Percentiles rank a stretch among this genome's conserved stretches.
Evolutionary conservation across 2,329 filamentous ascomycete genomes (phyloP).

Genomic region (Calycina herbarum): DNA sequence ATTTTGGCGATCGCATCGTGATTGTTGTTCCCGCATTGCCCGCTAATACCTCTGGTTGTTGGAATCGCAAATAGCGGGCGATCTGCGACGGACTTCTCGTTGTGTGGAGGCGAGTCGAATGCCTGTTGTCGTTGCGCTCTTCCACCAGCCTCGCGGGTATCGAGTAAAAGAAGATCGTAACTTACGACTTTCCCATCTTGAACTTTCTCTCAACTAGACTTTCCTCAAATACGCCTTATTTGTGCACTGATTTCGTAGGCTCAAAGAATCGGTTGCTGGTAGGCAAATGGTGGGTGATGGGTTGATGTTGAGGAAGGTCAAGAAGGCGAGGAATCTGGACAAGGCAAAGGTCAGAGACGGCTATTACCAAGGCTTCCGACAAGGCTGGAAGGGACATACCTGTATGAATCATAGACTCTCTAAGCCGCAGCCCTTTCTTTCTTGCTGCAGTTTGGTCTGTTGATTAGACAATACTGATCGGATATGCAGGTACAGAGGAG

Average conservation of each 20-base stretch:
- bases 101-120: background rate
- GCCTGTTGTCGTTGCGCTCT: background rate
- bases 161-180: constrained; percentile 28
- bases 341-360: constrained; percentile 9
- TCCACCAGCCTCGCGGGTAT: background rate
- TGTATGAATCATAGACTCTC: background rate
- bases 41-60: background rate
- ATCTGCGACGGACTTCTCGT: background rate
- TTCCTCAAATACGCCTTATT: constrained; percentile 2
- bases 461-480: background rate
- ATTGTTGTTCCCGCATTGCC: background rate
- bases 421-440: background rate
- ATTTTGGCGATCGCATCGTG: background rate
- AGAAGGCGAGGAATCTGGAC: constrained; percentile 4
- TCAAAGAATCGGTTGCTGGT: background rate
- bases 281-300: background rate
- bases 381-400: background rate
- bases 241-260: constrained; percentile 3
- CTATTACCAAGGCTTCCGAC: constrained; percentile 6
- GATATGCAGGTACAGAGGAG: constrained; percentile 12
- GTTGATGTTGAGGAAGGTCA: background rate
- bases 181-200: constrained; percentile 57
- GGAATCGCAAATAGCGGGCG: background rate
- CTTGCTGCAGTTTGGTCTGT: constrained; percentile 1
- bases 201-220: constrained; percentile 9